A percentile compares a stretch with the other conserved stretches of the same genome.
phyloP scores from a whole-genome alignment of 148 eudicot species.

The Fagopyrum tataricum region DNA sequence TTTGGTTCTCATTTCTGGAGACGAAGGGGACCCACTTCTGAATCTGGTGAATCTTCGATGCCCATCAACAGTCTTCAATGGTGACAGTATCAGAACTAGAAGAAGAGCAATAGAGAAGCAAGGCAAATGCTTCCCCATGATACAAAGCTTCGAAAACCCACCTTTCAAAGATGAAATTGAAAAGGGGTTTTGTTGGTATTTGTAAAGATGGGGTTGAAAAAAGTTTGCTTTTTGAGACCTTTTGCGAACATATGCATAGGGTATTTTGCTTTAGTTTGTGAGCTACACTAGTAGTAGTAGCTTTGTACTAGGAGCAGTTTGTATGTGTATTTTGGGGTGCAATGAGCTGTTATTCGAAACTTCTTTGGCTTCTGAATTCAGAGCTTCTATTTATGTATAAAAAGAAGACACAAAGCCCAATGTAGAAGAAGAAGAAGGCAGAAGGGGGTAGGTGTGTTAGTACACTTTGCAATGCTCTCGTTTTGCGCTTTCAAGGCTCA shows the following conservation, averaged over 20 bases:
- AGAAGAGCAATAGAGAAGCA: slow-evolving; percentile 1
- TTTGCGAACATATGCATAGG: not conserved
- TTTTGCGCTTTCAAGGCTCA: not conserved
- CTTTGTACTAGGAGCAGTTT: not conserved
- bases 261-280: not conserved
- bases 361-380: slow-evolving; percentile 45
- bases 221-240: not conserved
- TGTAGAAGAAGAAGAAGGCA: slow-evolving; percentile 18
- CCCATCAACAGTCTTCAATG: slow-evolving; percentile 23
- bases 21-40: slow-evolving; percentile 18
- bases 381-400: slow-evolving; percentile 22
- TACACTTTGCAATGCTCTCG: slow-evolving; percentile 2
- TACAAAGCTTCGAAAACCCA: not conserved
- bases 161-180: not conserved
- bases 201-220: not conserved
- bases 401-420: slow-evolving; percentile 19
- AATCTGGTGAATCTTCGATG: slow-evolving; percentile 33
- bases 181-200: slow-evolving; percentile 1
- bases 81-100: not conserved
- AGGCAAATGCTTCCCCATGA: not conserved
- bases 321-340: not conserved
- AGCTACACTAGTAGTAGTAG: not conserved
- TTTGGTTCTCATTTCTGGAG: slow-evolving; percentile 15
- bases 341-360: slow-evolving; percentile 31
- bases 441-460: not conserved